Evolutionary conservation across 495 filamentous ascomycete species (phyloP), one percentile per base, ranked within the genome.

Genomic region (Penicillium arizonense): DNA sequence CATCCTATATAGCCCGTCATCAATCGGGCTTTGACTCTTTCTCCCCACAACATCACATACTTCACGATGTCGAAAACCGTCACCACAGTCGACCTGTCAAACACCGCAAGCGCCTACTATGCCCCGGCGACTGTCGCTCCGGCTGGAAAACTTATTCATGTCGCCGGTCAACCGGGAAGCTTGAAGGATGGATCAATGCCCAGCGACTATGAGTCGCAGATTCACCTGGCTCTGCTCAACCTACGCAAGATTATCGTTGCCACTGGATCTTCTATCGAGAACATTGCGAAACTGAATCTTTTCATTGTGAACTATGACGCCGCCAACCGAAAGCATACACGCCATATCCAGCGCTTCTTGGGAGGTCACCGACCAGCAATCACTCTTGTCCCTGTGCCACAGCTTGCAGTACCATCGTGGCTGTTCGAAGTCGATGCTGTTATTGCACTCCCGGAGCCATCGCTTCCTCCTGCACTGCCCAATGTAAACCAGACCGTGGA

Each of bases 351-450:
- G n/a, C 45, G 57, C 16, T 75, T 68, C 35, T 49, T 72, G 0
- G 50, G 47, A 0, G 55, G 56, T 0, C 67, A 72, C 47, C 57
- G 69, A 2, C 72, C 72, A 4, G 55, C 58, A 0, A 55, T 61
- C 0, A 73, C 69, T 1, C 48, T 72, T 1, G 47, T 72, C 13
- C 72, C 72, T 2, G 67, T 74, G 0, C 8, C 62, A 3, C 39
- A 61, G 24, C 56, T 75, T 1, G 70, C 65, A 1, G 51, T 46
- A 0, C 67, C 72, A 0, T 50, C 45, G 3, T 65, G 62, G 52
- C 50, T 68, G 0, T 69, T 74, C 30, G 69, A 75, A 53, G 57
- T 75, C 18, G 72, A 75, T 39, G 71, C 68, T 4, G 53, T 68
- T 1, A 58, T 65, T 21, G 65, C 65, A 8, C 38, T 62, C 8